Conservation (phyloP, 441 rosid species). For the Populus hybrid region DNA sequence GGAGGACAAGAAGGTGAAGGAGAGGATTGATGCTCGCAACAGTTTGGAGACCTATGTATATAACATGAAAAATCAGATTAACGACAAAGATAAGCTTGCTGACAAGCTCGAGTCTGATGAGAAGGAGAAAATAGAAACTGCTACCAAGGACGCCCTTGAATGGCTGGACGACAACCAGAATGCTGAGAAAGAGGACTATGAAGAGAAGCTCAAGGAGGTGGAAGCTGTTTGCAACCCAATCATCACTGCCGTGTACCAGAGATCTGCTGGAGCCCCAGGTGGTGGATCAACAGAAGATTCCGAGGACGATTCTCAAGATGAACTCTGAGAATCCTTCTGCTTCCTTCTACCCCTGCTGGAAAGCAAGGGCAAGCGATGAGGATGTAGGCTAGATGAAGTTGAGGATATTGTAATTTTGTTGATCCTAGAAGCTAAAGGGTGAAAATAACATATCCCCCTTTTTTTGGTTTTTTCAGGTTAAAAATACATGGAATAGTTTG, state of each 20-base stretch:
- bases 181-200: conserved; percentile 86
- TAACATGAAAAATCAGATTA: conserved; percentile 97
- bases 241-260: conserved; percentile 81
- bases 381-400: conserved; percentile 21
- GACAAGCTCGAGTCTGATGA: conserved; percentile 90
- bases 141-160: conserved; percentile 79
- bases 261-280: conserved; percentile 81
- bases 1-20: conserved; percentile 97
- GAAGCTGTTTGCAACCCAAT: conserved; percentile 96
- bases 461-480: conserved; percentile 11
- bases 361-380: conserved; percentile 11
- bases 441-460: conserved; percentile 1
- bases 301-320: conserved; percentile 80
- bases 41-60: conserved; percentile 82
- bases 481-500: conserved; percentile 16
- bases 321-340: conserved; percentile 40
- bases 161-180: conserved; percentile 90
- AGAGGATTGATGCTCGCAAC: conserved; percentile 84
- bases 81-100: conserved; percentile 92
- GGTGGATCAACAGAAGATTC: conserved; percentile 41
- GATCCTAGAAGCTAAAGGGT: conserved; percentile 23
- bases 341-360: conserved; percentile 10
- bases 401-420: conserved; percentile 34
- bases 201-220: conserved; percentile 94
- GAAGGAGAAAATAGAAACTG: conserved; percentile 82